Evolutionary conservation across 1,139 yeast genomes (phyloP), one percentile per base, ranked within the genome.

Genomic region (Kodamaea ohmeri): DNA sequence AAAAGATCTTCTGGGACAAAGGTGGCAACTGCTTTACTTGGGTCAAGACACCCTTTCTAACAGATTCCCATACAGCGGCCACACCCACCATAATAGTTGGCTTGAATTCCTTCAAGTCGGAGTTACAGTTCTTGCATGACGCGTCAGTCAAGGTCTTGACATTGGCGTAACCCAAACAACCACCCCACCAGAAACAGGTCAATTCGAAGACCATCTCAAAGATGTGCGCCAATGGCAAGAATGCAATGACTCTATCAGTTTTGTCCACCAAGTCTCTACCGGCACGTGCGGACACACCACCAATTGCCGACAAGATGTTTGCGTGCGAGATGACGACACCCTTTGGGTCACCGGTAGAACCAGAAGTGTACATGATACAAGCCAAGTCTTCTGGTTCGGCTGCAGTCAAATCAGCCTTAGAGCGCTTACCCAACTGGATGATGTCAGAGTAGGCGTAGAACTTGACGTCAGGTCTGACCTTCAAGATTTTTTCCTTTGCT

Each of bases 11-110:
- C 65, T 89, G 96, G 28, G 78, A 73, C 25, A 83, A 50, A 12
- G 78, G 53, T 11, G 96, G 86, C 54, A 75, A 75, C 52, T 78
- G 77, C 48, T 72, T 70, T 45, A 94, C 75, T 66, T 90, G 90
- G 39, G 78, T 76, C 47, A 87, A 51, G 43, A 92, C 85, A 41
- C 98, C 99, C 70, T 92, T 92, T 65, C 95, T 83, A 44, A 92
- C 88, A 21, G 84, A 76, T 70, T 92, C 99, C 96, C 97, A 94
- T 39, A 92, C 97, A 2, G 98, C 96, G 12, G 98, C 97, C 40
- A 94, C 98, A 60, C 96, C 98, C 48, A 89, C 96, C 96, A 92
- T 87, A 50, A 92, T 66, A 8, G 96, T 84, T 44, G 99, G 99
- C 60, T 78, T 76, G 65, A 88, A 87, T 57, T 85, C 89, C 43